Percentiles rank a stretch among this genome's conserved stretches.
Evolutionary conservation across 192 early-diverging fungal genomes (phyloP).

Genomic region (Pilobolus umbonatus): DNA sequence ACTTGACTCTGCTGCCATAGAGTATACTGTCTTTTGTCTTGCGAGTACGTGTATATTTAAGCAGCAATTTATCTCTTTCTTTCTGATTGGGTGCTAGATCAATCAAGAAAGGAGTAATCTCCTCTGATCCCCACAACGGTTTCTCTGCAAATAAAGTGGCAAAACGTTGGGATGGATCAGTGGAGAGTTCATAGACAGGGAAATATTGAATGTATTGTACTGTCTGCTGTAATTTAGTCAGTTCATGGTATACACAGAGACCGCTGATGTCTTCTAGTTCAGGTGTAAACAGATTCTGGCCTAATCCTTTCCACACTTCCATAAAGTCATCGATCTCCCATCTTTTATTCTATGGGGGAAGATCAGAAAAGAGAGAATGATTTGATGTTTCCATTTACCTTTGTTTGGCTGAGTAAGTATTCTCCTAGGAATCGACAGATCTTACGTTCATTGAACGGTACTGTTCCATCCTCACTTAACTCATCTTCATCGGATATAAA

Average conservation of each 20-base stretch:
- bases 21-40: slow-evolving; percentile 32
- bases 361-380: background rate
- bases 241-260: slow-evolving; percentile 11
- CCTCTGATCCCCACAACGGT: slow-evolving; percentile 38
- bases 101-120: slow-evolving; percentile 41
- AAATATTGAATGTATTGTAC: slow-evolving; percentile 37
- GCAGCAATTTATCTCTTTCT: slow-evolving; percentile 37
- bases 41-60: slow-evolving; percentile 45
- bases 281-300: slow-evolving; percentile 31
- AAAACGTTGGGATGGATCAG: slow-evolving; percentile 39
- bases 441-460: slow-evolving; percentile 12
- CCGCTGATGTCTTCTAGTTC: slow-evolving; percentile 14
- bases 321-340: slow-evolving; percentile 41
- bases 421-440: slow-evolving; percentile 25
- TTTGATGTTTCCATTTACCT: slow-evolving; percentile 5
- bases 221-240: slow-evolving; percentile 5
- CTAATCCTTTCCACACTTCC: slow-evolving; percentile 31
- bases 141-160: slow-evolving; percentile 39
- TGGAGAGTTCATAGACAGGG: slow-evolving; percentile 34
- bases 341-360: slow-evolving; percentile 29
- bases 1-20: slow-evolving; percentile 44
- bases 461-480: background rate
- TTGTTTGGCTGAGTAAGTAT: slow-evolving; percentile 12
- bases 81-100: slow-evolving; percentile 46
- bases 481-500: too few relatives aligned